Conservation (phyloP, 768 basidiomycete species). For the Lactifluus rugatus region DNA sequence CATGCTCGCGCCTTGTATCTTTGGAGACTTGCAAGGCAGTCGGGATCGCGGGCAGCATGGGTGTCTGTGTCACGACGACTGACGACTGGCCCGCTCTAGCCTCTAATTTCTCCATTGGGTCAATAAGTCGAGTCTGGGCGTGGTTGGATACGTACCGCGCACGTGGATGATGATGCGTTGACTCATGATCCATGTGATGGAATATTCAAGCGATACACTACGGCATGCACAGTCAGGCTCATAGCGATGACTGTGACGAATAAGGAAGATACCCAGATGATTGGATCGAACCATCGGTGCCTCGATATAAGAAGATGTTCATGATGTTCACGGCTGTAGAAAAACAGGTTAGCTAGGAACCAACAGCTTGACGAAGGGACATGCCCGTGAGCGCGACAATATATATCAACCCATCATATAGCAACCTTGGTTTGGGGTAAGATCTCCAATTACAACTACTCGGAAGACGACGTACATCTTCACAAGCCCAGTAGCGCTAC, state of each 20-base stretch:
- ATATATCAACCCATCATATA: constrained; percentile 59
- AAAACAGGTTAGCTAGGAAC: not conserved
- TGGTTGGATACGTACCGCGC: constrained; percentile 22
- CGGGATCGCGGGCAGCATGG: not conserved
- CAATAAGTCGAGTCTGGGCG: not conserved
- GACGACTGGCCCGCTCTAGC: constrained; percentile 15
- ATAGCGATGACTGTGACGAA: not conserved
- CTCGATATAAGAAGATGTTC: constrained; percentile 25
- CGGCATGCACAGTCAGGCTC: not conserved
- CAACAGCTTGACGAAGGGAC: not conserved
- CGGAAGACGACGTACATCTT: constrained; percentile 21
- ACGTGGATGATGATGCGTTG: constrained; percentile 30
- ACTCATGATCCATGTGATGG: constrained; percentile 30
- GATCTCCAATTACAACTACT: not conserved
- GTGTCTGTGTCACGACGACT: not conserved
- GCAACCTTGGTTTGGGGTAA: constrained; percentile 36
- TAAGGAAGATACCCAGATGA: constrained; percentile 12
- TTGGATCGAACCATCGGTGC: constrained; percentile 17
- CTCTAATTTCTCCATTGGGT: constrained; percentile 14
- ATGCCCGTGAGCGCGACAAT: constrained; percentile 44
- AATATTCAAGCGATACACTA: constrained; percentile 29
- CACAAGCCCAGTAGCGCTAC: constrained; percentile 22
- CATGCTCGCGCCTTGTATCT: not conserved
- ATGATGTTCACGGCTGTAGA: constrained; percentile 22
- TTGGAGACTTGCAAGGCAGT: not conserved